Percentiles rank a stretch among this genome's conserved stretches.
These are phyloP conservation scores for Sabuloglossum arenarium DNA, from an alignment of 495 filamentous ascomycete genomes.

Conservation along the genomic window DNA sequence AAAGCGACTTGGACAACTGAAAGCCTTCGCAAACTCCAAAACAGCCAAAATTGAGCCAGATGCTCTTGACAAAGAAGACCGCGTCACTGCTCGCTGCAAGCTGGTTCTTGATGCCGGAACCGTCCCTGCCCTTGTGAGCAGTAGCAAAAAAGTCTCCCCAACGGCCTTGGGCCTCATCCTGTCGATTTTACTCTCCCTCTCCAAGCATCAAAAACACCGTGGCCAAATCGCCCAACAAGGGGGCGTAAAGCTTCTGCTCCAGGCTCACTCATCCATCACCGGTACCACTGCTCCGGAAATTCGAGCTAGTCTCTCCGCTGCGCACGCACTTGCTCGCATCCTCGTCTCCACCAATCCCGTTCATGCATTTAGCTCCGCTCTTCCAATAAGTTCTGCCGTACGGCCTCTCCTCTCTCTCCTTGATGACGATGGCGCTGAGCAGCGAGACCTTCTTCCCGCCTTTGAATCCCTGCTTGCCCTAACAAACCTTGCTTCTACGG, in stretches of 20 bases:
- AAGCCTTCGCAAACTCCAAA: constrained; percentile 74
- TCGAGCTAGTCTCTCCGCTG: constrained; percentile 36
- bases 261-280: constrained; percentile 36
- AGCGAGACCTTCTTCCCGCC: constrained; percentile 60
- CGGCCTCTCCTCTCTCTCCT: constrained; percentile 59
- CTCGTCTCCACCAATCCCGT: constrained; percentile 74
- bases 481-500: constrained; percentile 74
- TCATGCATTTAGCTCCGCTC: constrained; percentile 62
- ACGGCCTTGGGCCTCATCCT: constrained; percentile 45
- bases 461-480: constrained; percentile 84
- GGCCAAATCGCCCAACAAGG: constrained; percentile 78
- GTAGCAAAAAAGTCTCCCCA: constrained; percentile 42
- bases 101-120: constrained; percentile 53
- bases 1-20: constrained; percentile 72
- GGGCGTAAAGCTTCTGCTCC: constrained; percentile 63
- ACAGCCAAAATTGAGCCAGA: constrained; percentile 38
- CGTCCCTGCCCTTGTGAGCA: constrained; percentile 50
- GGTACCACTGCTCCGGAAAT: constrained; percentile 19
- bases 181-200: constrained; percentile 55
- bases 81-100: constrained; percentile 57
- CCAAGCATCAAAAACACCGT: constrained; percentile 46
- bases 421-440: constrained; percentile 25
- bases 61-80: constrained; percentile 47
- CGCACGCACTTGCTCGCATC: constrained; percentile 80
- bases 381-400: constrained; percentile 54